Base-by-base conservation (phyloP, 2,329 filamentous ascomycete genomes). In the Penicillium sp. region DNA sequence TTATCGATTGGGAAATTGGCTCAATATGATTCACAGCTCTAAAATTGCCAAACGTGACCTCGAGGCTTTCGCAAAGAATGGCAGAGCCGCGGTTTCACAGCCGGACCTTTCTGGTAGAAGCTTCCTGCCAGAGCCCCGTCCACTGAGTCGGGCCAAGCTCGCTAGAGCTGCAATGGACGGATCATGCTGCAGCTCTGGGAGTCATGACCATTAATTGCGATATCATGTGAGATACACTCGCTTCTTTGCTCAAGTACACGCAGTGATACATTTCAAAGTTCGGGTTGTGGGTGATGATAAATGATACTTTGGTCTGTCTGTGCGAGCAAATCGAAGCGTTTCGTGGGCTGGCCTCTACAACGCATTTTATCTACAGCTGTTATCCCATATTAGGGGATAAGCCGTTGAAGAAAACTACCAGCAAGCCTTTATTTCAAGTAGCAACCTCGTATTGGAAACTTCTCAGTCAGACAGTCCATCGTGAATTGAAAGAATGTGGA, bases 1-100 rank as follows among this genome's bases (percentile, higher is more conserved):
- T 10, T 88, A 85, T 69, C 81, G 88, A 45, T 78, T 91, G 68
- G 88, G 84, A 2, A 81, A 81, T 18, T 90, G 62, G 62, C 29
- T 65, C 13, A 62, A 65, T 14, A 5, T 54, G 54, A 62, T 65
- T 9, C 58, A 65, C n/a, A 50, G 21, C 5, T 40, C 53, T 4
- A 48, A 52, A 2, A 51, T 59, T 48, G 56, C 62, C 14, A 60
- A 60, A 48, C 44, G 54, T 2, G 51, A 50, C 34, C n/a, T 50
- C 2, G 54, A 52, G n/a, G 34, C 48, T 3, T 50, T 33, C 28
- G 40, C 28, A 5, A 31, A 53, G n/a, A 34, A 42, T 34, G 19
- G 14, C n/a, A 49, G 49, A 14, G 45, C 48, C n/a, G 31, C 44
- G 2, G 50, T 21, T 28, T 16, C 46, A 28, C 26, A 33, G 24